These are phyloP conservation scores for Populus hybrid DNA, from an alignment of 441 rosid genomes.

Conservation along the genomic window DNA sequence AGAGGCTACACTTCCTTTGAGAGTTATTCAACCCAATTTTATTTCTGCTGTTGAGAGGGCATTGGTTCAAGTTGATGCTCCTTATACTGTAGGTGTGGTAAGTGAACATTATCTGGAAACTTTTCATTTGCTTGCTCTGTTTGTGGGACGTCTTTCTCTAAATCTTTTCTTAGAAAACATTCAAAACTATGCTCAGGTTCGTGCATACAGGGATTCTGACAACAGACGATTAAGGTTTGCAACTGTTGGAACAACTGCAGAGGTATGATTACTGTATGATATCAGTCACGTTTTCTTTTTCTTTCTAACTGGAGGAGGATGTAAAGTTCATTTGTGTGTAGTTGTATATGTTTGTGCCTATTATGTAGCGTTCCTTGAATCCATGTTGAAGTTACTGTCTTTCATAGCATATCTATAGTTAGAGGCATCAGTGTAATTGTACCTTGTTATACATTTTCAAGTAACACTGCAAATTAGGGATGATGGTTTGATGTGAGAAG, in stretches of 20 bases:
- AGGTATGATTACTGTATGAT: constrained; percentile 40
- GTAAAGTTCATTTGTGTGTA: not conserved
- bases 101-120: constrained; percentile 28
- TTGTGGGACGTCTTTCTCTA: not conserved
- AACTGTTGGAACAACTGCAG: constrained; percentile 80
- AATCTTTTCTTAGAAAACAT: not conserved
- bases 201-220: constrained; percentile 40
- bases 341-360: not conserved
- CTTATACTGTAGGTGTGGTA: constrained; percentile 88
- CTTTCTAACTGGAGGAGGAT: constrained; percentile 6
- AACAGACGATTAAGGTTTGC: constrained; percentile 47
- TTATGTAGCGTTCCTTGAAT: not conserved
- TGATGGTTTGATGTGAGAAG: not conserved
- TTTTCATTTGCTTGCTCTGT: not conserved
- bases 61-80: constrained; percentile 62
- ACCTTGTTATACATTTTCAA: not conserved
- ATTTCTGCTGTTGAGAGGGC: too few species aligned
- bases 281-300: not conserved
- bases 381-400: not conserved
- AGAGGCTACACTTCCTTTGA: constrained; percentile 83
- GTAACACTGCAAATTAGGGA: not conserved
- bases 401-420: not conserved
- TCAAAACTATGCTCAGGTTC: constrained; percentile 48
- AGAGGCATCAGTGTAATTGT: not conserved
- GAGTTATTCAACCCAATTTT: constrained; percentile 69